Evolutionary conservation across 305 asterid genomes (phyloP).

Genomic region (Solanum hybrid): DNA sequence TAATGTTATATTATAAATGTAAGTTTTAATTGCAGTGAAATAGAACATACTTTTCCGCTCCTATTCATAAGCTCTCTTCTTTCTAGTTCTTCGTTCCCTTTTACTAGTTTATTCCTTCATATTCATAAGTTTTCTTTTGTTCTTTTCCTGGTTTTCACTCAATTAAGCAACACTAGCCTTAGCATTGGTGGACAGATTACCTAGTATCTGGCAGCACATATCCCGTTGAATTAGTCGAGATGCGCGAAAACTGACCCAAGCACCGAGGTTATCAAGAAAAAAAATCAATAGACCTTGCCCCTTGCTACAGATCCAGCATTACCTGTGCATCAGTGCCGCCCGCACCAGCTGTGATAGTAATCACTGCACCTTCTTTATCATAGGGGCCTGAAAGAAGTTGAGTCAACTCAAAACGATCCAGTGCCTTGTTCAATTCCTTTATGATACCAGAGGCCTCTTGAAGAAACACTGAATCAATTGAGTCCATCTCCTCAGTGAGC

Average conservation of each 20-base stretch:
- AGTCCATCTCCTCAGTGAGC: conserved; percentile 90
- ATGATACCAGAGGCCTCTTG: conserved; percentile 74
- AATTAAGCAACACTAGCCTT: background rate
- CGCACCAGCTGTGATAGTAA: conserved; percentile 84
- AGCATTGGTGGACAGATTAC: background rate
- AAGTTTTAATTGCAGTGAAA: background rate
- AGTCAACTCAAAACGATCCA: conserved; percentile 77
- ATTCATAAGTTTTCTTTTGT: background rate
- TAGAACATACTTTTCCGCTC: background rate
- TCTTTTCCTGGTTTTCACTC: background rate
- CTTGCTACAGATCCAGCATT: conserved; percentile 11
- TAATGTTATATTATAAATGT: background rate
- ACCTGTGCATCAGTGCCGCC: conserved; percentile 99
- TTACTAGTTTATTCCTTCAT: background rate
- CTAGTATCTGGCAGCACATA: background rate
- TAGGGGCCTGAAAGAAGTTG: conserved; percentile 94
- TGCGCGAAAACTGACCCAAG: background rate
- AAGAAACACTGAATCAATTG: conserved; percentile 57
- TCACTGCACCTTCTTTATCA: conserved; percentile 89
- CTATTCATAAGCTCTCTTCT: background rate
- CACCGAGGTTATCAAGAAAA: background rate
- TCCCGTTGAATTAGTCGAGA: background rate
- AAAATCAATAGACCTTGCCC: background rate
- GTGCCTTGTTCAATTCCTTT: conserved; percentile 64
- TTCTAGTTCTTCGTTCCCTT: background rate